A percentile compares a stretch with the other conserved stretches of the same genome.
phyloP scores from a whole-genome alignment of 2,329 filamentous ascomycete genomes.

The Lasiodiplodia sp. region DNA sequence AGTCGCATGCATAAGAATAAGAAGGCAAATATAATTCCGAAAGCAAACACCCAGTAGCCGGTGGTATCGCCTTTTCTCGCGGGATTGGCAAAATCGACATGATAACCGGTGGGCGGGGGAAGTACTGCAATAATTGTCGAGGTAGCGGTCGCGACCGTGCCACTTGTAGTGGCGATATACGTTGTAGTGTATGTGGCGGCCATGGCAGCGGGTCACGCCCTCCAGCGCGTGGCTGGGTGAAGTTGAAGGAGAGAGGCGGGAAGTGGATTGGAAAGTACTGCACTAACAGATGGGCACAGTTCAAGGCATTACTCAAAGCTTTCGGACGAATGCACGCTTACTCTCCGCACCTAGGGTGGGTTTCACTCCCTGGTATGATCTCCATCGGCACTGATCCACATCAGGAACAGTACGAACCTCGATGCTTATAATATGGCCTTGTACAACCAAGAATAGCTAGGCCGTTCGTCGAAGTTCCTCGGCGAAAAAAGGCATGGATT shows the following conservation, averaged over 20 bases:
- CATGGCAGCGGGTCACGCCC: conserved; percentile 4
- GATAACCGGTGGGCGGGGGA: conserved; percentile 39
- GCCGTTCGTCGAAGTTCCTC: neutral
- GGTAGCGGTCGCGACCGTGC: conserved; percentile 7
- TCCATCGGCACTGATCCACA: neutral
- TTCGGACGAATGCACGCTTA: neutral
- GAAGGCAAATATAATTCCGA: conserved; percentile 36
- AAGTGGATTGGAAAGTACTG: neutral
- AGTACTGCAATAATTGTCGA: conserved; percentile 25
- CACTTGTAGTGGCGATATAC: neutral
- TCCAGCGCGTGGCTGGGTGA: conserved; percentile 11
- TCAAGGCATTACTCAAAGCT: neutral
- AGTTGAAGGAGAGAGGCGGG: neutral
- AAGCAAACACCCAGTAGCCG: conserved; percentile 36
- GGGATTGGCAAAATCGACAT: conserved; percentile 41
- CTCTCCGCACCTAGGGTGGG: conserved; percentile 7
- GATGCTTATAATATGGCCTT: neutral
- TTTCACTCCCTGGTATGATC: conserved; percentile 15
- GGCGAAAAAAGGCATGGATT: neutral
- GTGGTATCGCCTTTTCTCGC: conserved; percentile 33
- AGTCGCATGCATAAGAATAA: conserved; percentile 39
- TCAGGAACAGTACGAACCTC: neutral
- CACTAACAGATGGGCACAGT: neutral
- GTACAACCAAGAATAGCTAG: neutral
- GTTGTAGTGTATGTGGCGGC: conserved; percentile 19